Conservation (phyloP, 352 stramenopile genomes). For the Globisporangium spiculum region DNA sequence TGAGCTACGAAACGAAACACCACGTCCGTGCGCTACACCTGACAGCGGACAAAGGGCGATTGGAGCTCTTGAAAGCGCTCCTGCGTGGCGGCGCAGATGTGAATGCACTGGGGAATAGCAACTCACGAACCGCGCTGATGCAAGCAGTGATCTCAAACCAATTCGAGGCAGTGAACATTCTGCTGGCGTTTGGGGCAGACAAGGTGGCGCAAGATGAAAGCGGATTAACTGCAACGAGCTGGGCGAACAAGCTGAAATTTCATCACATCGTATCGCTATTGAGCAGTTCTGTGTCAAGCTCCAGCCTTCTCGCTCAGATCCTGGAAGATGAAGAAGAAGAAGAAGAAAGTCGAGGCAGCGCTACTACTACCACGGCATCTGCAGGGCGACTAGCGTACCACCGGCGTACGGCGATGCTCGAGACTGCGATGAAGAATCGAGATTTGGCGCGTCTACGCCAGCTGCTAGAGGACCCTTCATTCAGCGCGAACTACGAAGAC, state of each 20-base stretch:
- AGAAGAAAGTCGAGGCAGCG: slow-evolving; percentile 16
- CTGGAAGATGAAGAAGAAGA: slow-evolving; percentile 37
- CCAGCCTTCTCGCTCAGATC: slow-evolving; percentile 31
- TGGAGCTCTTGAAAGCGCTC: slow-evolving; percentile 34
- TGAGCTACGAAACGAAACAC: slow-evolving; percentile 34
- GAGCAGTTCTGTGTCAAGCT: slow-evolving; percentile 20
- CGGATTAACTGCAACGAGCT: slow-evolving; percentile 33
- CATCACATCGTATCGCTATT: slow-evolving; percentile 31
- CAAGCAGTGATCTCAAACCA: slow-evolving; percentile 48
- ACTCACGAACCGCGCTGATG: slow-evolving; percentile 38
- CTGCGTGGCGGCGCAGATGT: slow-evolving; percentile 35
- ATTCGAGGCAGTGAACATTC: slow-evolving; percentile 27
- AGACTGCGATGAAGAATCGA: slow-evolving; percentile 30
- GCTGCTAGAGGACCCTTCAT: slow-evolving; percentile 27
- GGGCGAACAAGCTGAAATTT: slow-evolving; percentile 27
- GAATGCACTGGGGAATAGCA: slow-evolving; percentile 25
- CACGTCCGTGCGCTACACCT: slow-evolving; percentile 38
- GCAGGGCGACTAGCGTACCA: slow-evolving; percentile 9
- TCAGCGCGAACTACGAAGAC: slow-evolving; percentile 56
- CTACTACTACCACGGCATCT: slow-evolving; percentile 1
- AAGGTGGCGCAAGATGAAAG: slow-evolving; percentile 25
- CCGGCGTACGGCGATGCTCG: slow-evolving; percentile 27
- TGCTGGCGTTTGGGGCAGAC: slow-evolving; percentile 43
- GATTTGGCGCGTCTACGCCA: slow-evolving; percentile 33
- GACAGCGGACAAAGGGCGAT: slow-evolving; percentile 49